These are phyloP conservation scores for Cercospora berteroae DNA, from an alignment of 2,329 filamentous ascomycete genomes.

Conservation along the genomic window DNA sequence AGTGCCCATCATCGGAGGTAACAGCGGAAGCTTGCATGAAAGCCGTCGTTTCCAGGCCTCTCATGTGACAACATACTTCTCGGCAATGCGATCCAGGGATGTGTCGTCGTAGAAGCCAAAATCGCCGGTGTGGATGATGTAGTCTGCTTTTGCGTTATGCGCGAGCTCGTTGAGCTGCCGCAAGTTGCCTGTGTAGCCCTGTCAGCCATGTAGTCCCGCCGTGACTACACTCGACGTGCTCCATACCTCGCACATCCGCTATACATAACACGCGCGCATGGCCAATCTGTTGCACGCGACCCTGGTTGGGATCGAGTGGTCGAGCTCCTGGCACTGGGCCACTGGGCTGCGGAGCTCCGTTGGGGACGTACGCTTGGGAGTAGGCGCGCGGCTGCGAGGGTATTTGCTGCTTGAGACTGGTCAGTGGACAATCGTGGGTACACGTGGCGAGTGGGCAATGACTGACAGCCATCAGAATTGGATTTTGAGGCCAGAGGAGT, in stretches of 20 bases:
- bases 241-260: conserved; percentile 52
- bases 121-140: conserved; percentile 97
- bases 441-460: background rate
- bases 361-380: conserved; percentile 49
- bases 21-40: background rate
- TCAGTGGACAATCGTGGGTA: background rate
- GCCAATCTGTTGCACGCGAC: conserved; percentile 52
- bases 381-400: conserved; percentile 52
- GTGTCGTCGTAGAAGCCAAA: conserved; percentile 98
- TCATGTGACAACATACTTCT: conserved; percentile 69
- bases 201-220: background rate
- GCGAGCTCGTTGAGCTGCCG: conserved; percentile 94
- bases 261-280: conserved; percentile 52
- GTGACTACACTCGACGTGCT: conserved; percentile 19
- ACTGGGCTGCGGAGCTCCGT: conserved; percentile 40
- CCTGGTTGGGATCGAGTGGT: conserved; percentile 53
- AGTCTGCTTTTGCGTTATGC: conserved; percentile 88
- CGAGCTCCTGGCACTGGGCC: conserved; percentile 42
- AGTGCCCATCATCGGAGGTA: background rate
- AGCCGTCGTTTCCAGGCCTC: background rate
- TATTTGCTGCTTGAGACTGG: conserved; percentile 43
- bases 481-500: background rate
- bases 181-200: conserved; percentile 70
- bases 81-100: conserved; percentile 92
- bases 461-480: conserved; percentile 8